phyloP scores from a whole-genome alignment of 2,329 filamentous ascomycete genomes.

The Daldinia eschscholtzii region DNA sequence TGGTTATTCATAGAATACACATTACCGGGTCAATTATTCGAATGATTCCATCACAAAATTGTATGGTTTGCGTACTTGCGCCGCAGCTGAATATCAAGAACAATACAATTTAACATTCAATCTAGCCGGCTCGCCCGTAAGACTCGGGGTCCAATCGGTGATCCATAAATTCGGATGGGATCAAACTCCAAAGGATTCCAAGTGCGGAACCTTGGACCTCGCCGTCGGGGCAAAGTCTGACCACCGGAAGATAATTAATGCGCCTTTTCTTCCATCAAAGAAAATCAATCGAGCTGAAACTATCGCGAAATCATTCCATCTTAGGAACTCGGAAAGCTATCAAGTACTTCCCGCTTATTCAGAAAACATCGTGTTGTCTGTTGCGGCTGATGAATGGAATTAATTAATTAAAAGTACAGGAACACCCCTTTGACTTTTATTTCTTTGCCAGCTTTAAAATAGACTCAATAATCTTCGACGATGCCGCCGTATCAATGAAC shows the following conservation, averaged over 20 bases:
- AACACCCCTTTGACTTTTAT: not conserved
- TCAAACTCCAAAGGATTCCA: not conserved
- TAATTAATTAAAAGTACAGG: too few species aligned
- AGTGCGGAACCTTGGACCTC: not conserved
- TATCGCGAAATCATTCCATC: not conserved
- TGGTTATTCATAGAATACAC: too few species aligned
- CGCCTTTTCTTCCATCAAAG: not conserved
- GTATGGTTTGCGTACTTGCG: not conserved
- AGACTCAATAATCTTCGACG: not conserved
- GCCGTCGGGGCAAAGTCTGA: conserved; percentile 23
- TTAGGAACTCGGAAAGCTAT: not conserved
- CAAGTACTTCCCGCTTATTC: too few species aligned
- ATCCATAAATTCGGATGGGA: conserved; percentile 8
- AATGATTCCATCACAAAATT: not conserved
- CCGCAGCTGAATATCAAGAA: not conserved
- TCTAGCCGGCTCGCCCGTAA: conserved; percentile 12
- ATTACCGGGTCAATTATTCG: not conserved
- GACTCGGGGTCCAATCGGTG: not conserved
- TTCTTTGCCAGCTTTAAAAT: not conserved
- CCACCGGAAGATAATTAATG: conserved; percentile 19
- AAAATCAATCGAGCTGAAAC: not conserved
- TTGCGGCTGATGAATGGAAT: too few species aligned
- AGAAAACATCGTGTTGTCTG: too few species aligned
- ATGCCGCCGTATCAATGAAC: conserved; percentile 17
- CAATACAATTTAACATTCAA: not conserved